Percentiles rank a stretch among this genome's conserved stretches.
Evolutionary conservation across 345 rosid species (phyloP).

Genomic region (Syzygium jambos): DNA sequence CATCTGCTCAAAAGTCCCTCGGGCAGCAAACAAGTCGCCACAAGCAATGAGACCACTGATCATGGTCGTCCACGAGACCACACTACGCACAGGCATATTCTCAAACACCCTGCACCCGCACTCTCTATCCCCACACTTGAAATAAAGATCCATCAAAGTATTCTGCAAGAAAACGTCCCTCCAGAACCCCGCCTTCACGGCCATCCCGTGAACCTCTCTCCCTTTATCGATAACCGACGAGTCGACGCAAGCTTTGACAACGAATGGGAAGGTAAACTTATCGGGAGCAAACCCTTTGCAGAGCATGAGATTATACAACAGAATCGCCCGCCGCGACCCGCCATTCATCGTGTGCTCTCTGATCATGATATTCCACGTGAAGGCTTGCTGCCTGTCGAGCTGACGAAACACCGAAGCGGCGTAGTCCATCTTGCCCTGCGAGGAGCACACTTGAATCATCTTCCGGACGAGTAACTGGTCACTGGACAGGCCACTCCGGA

Average conservation of each 20-base stretch:
- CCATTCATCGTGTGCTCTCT: constrained; percentile 32
- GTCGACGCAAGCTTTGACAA: constrained; percentile 48
- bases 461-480: constrained; percentile 55
- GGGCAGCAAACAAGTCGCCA: constrained; percentile 40
- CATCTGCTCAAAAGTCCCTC: constrained; percentile 37
- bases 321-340: constrained; percentile 38
- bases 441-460: constrained; percentile 38
- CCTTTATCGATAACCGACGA: constrained; percentile 23
- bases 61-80: constrained; percentile 72
- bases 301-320: constrained; percentile 49
- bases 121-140: constrained; percentile 33
- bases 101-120: constrained; percentile 46
- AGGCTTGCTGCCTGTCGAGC: constrained; percentile 24
- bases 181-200: constrained; percentile 45
- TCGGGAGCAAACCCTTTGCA: constrained; percentile 34
- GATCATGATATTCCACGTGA: constrained; percentile 75
- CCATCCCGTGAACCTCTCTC: constrained; percentile 49
- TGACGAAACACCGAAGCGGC: constrained; percentile 48
- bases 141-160: constrained; percentile 56
- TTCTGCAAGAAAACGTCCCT: constrained; percentile 45
- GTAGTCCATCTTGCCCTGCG: constrained; percentile 26
- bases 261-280: constrained; percentile 72
- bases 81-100: constrained; percentile 34
- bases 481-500: constrained; percentile 30
- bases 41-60: constrained; percentile 48